phyloP scores from a whole-genome alignment of 139 green algal genomes.

The Micromonas commoda region DNA sequence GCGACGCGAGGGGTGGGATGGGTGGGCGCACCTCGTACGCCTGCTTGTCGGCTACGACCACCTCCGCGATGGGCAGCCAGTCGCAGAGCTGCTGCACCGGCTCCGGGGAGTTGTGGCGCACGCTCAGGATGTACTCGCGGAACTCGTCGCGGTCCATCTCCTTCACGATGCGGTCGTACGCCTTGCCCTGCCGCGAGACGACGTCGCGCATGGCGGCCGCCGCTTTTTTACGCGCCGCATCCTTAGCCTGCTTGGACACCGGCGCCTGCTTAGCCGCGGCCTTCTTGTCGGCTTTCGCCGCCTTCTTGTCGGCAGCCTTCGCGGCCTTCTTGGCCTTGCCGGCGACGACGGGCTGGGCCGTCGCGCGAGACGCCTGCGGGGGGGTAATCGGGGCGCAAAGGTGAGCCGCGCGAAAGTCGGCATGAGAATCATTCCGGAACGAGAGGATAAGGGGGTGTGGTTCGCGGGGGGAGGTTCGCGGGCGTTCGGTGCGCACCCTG shows the following conservation, averaged over 20 bases:
- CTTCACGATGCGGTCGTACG: conserved; percentile 18
- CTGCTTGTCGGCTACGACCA: conserved; percentile 10
- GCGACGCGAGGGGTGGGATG: no score
- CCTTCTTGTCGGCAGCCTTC: background rate
- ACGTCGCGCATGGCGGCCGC: background rate
- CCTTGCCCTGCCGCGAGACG: background rate
- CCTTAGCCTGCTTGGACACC: background rate
- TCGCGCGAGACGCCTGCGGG: background rate
- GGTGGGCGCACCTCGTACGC: conserved; percentile 11
- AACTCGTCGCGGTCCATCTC: conserved; percentile 1
- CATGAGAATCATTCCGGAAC: no score
- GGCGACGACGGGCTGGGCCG: background rate
- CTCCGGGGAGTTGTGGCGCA: background rate
- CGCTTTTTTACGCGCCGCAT: background rate
- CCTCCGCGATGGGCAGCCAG: conserved; percentile 7
- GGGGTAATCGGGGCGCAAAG: no score
- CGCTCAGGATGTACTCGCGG: conserved; percentile 10
- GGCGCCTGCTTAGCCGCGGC: background rate
- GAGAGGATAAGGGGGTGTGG: no score
- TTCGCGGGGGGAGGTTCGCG: no score
- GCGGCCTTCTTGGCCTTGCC: background rate
- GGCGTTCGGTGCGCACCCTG: no score
- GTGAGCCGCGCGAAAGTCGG: no score
- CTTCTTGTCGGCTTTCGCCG: background rate
- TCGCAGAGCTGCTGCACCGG: background rate